Evolutionary conservation across 2,329 filamentous ascomycete species (phyloP).

Genomic region (Trichoderma citrinoviride): DNA sequence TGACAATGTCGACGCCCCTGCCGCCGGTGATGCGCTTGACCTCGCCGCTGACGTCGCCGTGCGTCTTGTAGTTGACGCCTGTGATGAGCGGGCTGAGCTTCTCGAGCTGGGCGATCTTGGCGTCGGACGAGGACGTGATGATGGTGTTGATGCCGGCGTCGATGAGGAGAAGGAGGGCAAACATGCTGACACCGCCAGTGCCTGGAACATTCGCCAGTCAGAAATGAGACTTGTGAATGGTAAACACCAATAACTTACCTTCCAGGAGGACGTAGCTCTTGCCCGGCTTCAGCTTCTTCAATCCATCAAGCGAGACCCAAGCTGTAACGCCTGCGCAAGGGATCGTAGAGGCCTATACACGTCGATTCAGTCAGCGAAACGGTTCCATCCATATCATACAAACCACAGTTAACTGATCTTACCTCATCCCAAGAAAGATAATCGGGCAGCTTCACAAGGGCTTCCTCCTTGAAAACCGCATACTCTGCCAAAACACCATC

Average conservation of each 20-base stretch:
- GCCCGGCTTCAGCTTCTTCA: background rate
- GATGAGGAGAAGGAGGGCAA: background rate
- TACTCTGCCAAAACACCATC: constrained; percentile 5
- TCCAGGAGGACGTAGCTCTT: background rate
- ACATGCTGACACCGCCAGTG: background rate
- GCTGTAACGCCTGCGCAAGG: constrained; percentile 7
- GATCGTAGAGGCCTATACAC: background rate
- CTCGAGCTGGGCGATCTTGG: background rate
- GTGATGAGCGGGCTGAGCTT: background rate
- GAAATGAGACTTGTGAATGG: background rate
- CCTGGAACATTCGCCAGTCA: background rate
- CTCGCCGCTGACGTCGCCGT: background rate
- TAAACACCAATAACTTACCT: background rate
- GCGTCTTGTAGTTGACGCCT: background rate
- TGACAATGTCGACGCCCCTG: background rate
- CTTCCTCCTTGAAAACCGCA: background rate
- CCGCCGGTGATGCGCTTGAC: background rate
- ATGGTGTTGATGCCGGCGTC: constrained; percentile 4
- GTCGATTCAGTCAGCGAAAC: background rate
- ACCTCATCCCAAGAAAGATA: background rate
- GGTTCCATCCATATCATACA: background rate
- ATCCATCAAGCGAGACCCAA: background rate
- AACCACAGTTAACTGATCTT: background rate
- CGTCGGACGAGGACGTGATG: background rate
- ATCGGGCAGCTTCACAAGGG: background rate